phyloP scores from a whole-genome alignment of 2,329 filamentous ascomycete genomes.

The Diplodia seriata region DNA sequence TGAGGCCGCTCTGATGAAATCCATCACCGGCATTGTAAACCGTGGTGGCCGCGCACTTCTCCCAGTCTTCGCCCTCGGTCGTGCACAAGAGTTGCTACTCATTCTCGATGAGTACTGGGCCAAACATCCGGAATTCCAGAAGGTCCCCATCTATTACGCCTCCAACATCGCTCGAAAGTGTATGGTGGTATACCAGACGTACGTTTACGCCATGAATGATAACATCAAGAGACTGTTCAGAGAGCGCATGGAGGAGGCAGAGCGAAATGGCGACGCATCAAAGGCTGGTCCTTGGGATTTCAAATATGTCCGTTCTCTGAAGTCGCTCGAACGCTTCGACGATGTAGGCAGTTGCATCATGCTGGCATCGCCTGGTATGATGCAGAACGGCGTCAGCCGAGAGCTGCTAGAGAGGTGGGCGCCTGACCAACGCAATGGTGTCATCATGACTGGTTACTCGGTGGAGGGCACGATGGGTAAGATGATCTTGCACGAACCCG shows the following conservation, averaged over 20 bases:
- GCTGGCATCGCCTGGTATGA: constrained; percentile 96
- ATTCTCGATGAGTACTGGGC: constrained; percentile 98
- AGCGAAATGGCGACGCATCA: constrained; percentile 75
- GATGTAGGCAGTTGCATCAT: constrained; percentile 96
- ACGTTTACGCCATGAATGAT: constrained; percentile 98
- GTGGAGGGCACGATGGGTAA: constrained; percentile 99
- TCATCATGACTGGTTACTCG: constrained; percentile 97
- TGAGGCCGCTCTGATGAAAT: constrained; percentile 93
- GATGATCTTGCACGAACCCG: constrained; percentile 91
- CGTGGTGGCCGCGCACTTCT: constrained; percentile 90
- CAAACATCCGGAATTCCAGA: constrained; percentile 85
- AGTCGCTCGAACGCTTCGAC: constrained; percentile 93
- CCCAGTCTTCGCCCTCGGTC: constrained; percentile 92
- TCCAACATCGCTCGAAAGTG: constrained; percentile 94
- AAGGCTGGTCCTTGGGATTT: constrained; percentile 96
- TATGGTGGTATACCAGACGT: constrained; percentile 99
- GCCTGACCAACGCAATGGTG: constrained; percentile 94
- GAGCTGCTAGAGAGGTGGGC: constrained; percentile 95
- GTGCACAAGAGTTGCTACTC: constrained; percentile 90
- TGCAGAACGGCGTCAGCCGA: constrained; percentile 93
- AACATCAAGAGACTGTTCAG: constrained; percentile 97
- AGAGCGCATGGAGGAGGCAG: constrained; percentile 88
- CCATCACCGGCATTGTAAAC: constrained; percentile 88
- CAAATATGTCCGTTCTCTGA: constrained; percentile 88
- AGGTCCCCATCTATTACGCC: constrained; percentile 95